These are phyloP conservation scores for Phanerochaete sordida DNA, from an alignment of 768 basidiomycete species.

Conservation along the genomic window DNA sequence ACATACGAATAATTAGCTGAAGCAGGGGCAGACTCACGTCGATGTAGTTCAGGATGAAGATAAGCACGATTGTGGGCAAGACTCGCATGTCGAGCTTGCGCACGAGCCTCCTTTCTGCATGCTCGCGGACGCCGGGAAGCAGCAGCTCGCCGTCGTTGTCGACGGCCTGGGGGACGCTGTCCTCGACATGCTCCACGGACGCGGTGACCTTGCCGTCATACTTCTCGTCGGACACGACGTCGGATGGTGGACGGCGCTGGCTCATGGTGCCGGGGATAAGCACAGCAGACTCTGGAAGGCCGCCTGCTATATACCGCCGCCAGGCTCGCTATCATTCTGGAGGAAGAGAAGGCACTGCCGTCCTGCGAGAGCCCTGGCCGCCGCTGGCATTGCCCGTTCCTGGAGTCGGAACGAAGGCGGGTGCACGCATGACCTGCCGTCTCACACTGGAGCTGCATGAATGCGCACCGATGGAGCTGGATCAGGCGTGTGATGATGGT, in stretches of 20 bases:
- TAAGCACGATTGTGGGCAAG: conserved; percentile 53
- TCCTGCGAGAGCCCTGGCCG: not conserved
- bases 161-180: not conserved
- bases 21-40: conserved; percentile 39
- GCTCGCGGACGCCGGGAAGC: conserved; percentile 15
- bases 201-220: not conserved
- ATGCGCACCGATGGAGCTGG: not conserved
- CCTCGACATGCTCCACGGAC: conserved; percentile 12
- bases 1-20: not conserved
- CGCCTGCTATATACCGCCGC: not conserved
- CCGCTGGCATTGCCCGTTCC: not conserved
- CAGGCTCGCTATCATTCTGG: not conserved
- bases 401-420: conserved; percentile 6
- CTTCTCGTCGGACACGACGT: not conserved
- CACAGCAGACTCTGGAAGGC: not conserved
- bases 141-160: conserved; percentile 21
- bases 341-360: not conserved
- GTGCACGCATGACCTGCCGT: not conserved
- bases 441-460: not conserved
- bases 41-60: conserved; percentile 67
- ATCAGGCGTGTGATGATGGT: not conserved
- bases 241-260: not conserved
- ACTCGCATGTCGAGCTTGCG: conserved; percentile 54
- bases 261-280: not conserved
- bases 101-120: conserved; percentile 40